Evolutionary conservation across 345 rosid species (phyloP).

Genomic region (Cardamine resedifolia): DNA sequence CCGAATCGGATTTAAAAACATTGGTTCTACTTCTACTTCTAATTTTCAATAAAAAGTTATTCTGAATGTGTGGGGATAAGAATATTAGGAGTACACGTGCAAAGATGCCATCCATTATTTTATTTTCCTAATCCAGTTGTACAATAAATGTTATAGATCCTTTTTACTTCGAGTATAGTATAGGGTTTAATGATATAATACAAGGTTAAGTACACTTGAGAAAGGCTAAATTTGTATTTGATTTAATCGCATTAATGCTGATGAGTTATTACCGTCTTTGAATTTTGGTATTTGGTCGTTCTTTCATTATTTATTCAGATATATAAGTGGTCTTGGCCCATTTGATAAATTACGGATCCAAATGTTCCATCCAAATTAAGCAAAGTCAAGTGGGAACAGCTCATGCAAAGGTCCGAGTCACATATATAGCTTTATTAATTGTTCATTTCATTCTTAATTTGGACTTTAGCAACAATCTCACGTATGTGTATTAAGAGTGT

Average conservation of each 20-base stretch:
- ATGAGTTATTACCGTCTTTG: not conserved
- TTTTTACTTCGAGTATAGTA: constrained; percentile 18
- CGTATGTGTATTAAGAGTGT: constrained; percentile 28
- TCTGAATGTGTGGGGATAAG: constrained; percentile 2
- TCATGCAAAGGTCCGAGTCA: constrained; percentile 31
- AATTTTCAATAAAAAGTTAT: not conserved
- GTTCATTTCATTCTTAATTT: constrained; percentile 26
- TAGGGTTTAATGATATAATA: constrained; percentile 23
- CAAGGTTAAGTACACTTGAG: constrained; percentile 31
- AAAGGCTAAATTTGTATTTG: constrained; percentile 26
- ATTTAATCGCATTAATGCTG: not conserved
- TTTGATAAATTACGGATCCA: constrained; percentile 24
- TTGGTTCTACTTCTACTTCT: too few species aligned
- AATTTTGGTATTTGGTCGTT: not conserved
- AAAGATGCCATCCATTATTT: constrained; percentile 26
- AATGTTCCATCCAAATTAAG: constrained; percentile 34
- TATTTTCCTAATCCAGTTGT: constrained; percentile 5
- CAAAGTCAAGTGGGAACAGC: constrained; percentile 42
- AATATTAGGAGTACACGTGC: constrained; percentile 36
- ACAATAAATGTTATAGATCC: constrained; percentile 11
- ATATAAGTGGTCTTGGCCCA: constrained; percentile 29
- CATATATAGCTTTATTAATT: constrained; percentile 16
- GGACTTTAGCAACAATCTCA: constrained; percentile 31
- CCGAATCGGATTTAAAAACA: too few species aligned
- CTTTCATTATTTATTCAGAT: constrained; percentile 1